Percentiles rank a stretch among this genome's conserved stretches.
Evolutionary conservation across 164 flowering plant species (phyloP).

Genomic region (Stephania yunnanensis): DNA sequence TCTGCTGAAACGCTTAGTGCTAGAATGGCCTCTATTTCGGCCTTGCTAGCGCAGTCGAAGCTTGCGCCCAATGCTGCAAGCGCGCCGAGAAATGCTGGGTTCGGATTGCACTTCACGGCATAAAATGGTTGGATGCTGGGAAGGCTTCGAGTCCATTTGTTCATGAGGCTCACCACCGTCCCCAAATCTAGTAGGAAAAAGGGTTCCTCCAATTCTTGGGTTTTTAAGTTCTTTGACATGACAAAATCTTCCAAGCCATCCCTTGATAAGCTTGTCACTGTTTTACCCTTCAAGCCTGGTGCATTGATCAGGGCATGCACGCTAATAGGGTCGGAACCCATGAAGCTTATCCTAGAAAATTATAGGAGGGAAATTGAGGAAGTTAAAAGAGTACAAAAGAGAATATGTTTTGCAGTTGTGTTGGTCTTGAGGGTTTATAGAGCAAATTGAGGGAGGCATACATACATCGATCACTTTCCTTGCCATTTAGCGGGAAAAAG

Average conservation of each 20-base stretch:
- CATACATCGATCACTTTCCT: too few relatives aligned
- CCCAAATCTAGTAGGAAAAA: slow-evolving; percentile 52
- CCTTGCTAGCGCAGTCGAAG: slow-evolving; percentile 53
- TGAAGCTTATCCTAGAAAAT: neutral
- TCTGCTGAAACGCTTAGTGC: slow-evolving; percentile 42
- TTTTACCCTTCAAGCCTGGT: slow-evolving; percentile 19
- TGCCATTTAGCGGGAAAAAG: too few relatives aligned
- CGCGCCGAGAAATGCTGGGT: slow-evolving; percentile 33
- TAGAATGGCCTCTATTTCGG: slow-evolving; percentile 47
- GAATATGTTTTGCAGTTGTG: too few relatives aligned
- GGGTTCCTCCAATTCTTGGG: slow-evolving; percentile 27
- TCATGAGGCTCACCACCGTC: slow-evolving; percentile 23
- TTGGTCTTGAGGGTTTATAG: too few relatives aligned
- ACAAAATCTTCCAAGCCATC: slow-evolving; percentile 25
- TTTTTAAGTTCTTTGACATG: slow-evolving; percentile 22
- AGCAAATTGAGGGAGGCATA: too few relatives aligned
- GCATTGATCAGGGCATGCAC: slow-evolving; percentile 17
- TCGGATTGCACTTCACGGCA: slow-evolving; percentile 59
- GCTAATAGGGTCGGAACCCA: slow-evolving; percentile 1
- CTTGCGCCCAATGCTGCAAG: slow-evolving; percentile 40
- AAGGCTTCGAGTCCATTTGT: slow-evolving; percentile 31
- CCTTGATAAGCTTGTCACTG: slow-evolving; percentile 20
- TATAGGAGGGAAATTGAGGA: too few relatives aligned
- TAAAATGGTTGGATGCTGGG: slow-evolving; percentile 42
- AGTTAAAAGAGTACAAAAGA: too few relatives aligned